These are phyloP conservation scores for Phytophthora colocasiae DNA, from an alignment of 352 stramenopile species.

Conservation along the genomic window DNA sequence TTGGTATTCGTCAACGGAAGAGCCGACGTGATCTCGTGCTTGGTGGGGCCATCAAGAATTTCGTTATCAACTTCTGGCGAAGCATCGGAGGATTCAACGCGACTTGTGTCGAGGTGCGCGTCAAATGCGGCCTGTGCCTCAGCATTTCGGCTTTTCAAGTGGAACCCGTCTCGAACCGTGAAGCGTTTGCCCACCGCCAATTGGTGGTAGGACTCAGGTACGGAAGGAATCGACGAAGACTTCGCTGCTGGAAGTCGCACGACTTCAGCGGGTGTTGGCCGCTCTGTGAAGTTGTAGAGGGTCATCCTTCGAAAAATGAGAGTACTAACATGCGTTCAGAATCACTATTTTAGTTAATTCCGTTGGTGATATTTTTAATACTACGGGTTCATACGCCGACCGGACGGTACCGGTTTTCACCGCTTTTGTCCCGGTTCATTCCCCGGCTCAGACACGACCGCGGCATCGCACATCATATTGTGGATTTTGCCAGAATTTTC, in stretches of 20 bases:
- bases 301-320: no score
- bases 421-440: no score
- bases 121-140: constrained; percentile 54
- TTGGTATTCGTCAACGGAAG: neutral
- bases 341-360: no score
- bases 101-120: constrained; percentile 29
- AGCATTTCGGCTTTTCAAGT: constrained; percentile 66
- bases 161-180: constrained; percentile 74
- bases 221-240: neutral
- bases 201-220: constrained; percentile 2
- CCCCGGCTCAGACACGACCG: no score
- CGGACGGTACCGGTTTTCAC: no score
- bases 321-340: no score
- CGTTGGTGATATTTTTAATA: no score
- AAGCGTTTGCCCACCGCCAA: constrained; percentile 47
- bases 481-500: no score
- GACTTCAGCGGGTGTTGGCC: neutral
- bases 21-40: constrained; percentile 10
- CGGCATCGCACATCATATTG: no score
- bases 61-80: constrained; percentile 5
- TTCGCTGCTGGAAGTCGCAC: neutral
- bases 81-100: neutral
- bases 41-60: constrained; percentile 10
- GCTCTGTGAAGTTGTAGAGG: neutral
- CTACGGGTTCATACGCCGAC: no score